These are phyloP conservation scores for Sordariomycetes sp. DNA, from an alignment of 2,329 filamentous ascomycete genomes.

Conservation along the genomic window DNA sequence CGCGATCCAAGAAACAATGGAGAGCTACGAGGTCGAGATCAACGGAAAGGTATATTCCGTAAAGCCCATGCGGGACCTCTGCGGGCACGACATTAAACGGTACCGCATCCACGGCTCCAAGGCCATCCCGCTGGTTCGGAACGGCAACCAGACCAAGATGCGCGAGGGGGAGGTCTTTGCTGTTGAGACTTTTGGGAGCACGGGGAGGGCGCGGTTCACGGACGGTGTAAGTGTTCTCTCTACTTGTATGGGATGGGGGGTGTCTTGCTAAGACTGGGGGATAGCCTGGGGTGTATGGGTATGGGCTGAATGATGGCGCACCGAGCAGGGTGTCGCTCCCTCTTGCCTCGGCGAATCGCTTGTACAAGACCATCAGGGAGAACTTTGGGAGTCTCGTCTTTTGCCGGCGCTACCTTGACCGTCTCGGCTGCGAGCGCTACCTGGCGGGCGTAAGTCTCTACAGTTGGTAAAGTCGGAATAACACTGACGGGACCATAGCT, in stretches of 20 bases:
- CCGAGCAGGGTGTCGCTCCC: constrained; percentile 46
- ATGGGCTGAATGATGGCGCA: constrained; percentile 49
- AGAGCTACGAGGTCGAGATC: constrained; percentile 62
- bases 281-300: constrained; percentile 73
- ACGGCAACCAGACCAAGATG: constrained; percentile 66
- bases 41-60: constrained; percentile 53
- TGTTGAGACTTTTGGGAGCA: constrained; percentile 73
- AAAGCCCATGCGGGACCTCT: constrained; percentile 60
- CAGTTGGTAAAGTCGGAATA: constrained; percentile 21
- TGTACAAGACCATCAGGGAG: constrained; percentile 74
- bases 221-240: constrained; percentile 48
- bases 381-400: constrained; percentile 80
- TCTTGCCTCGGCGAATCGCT: constrained; percentile 60
- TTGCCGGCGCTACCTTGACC: constrained; percentile 68
- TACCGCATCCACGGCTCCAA: constrained; percentile 70
- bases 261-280: constrained; percentile 43
- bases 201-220: constrained; percentile 58
- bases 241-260: fast-evolving
- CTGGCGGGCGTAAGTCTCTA: not conserved
- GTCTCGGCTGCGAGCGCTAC: not conserved
- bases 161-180: constrained; percentile 74
- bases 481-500: constrained; percentile 17
- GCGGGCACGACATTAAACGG: constrained; percentile 63
- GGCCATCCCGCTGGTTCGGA: constrained; percentile 69
- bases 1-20: constrained; percentile 63